Evolutionary conservation across 2,329 filamentous ascomycete species (phyloP), one percentile per base, ranked within the genome.

Genomic region (Elsinoe australis): DNA sequence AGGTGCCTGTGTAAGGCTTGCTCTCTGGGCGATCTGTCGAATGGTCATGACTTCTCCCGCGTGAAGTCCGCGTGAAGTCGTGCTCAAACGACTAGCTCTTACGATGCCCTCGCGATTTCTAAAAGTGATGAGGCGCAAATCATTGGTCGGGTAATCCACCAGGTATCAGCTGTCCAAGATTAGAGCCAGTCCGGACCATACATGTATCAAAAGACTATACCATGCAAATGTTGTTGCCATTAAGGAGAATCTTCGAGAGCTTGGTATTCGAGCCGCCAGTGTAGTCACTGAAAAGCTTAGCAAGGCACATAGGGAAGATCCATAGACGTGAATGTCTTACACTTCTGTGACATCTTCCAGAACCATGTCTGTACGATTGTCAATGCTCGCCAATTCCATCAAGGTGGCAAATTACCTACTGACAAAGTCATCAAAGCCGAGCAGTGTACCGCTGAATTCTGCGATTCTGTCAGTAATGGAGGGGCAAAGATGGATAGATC

Each of bases 141-240:
- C 50, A 53, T 48, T 54, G 48, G 19, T 59, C 57, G 21, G 56
- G 53, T 54, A 58, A 56, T 42, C 57, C 57, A 34, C 57, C 57
- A 7, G 57, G 57, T 17, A 59, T 58, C 8, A 58, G 53, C 57
- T 58, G n/a, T n/a, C 15, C 22, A 18, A 34, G 7, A 2, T 28
- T 47, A 33, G 50, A 51, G 22, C 21, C 22, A 49, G 2, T n/a
- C n/a, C n/a, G n/a, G n/a, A n/a, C n/a, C n/a, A n/a, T n/a, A 44
- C 18, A 26, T 14, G 17, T 42, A n/a, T 28, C 21, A 35, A 22
- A 3, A 14, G 22, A 4, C 57, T 74, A 49, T 76, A 95, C 92
- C 92, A 98, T 98, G 85, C 90, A 96, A 55, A 98, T 87, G 62
- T 96, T 96, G 71, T 98, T 98, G 50, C 92, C 92, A 61, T 98